Evolutionary conservation across 2,329 filamentous ascomycete species (phyloP).

Genomic region (Aspergillus bombycis): DNA sequence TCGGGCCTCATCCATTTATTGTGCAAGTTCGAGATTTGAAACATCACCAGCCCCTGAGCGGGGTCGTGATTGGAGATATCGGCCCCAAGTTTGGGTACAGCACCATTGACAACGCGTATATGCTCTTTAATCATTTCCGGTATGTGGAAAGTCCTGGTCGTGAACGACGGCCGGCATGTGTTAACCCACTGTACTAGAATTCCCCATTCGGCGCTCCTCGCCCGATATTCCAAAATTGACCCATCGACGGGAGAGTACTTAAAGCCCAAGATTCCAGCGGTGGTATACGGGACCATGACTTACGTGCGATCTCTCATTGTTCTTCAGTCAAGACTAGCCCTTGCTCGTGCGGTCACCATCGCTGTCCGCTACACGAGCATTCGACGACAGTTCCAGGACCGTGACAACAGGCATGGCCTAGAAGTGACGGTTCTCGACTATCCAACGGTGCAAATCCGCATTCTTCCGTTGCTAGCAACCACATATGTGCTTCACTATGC

Average conservation of each 20-base stretch:
- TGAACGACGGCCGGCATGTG: no score
- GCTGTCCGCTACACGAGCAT: constrained; percentile 55
- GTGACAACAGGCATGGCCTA: constrained; percentile 41
- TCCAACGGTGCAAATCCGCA: constrained; percentile 57
- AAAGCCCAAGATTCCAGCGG: constrained; percentile 26
- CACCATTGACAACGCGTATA: constrained; percentile 57
- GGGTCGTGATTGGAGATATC: constrained; percentile 56
- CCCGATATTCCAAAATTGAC: no score
- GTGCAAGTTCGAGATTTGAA: constrained; percentile 47
- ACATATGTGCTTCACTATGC: constrained; percentile 54
- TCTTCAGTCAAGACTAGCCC: constrained; percentile 52
- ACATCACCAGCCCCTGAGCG: constrained; percentile 42
- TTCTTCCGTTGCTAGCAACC: constrained; percentile 55
- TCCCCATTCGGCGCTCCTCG: no score
- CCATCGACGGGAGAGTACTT: neutral
- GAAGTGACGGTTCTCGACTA: constrained; percentile 56
- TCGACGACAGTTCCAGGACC: constrained; percentile 54
- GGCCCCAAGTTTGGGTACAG: constrained; percentile 58
- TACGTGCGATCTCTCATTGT: constrained; percentile 48
- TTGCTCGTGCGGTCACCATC: constrained; percentile 57
- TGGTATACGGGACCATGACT: constrained; percentile 55
- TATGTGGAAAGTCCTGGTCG: constrained; percentile 36
- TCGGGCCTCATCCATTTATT: constrained; percentile 57
- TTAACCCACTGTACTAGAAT: no score
- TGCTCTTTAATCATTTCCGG: constrained; percentile 48